Evolutionary conservation across 2,329 filamentous ascomycete species (phyloP), one percentile per base, ranked within the genome.

Genomic region (Trichoderma endophyticum): DNA sequence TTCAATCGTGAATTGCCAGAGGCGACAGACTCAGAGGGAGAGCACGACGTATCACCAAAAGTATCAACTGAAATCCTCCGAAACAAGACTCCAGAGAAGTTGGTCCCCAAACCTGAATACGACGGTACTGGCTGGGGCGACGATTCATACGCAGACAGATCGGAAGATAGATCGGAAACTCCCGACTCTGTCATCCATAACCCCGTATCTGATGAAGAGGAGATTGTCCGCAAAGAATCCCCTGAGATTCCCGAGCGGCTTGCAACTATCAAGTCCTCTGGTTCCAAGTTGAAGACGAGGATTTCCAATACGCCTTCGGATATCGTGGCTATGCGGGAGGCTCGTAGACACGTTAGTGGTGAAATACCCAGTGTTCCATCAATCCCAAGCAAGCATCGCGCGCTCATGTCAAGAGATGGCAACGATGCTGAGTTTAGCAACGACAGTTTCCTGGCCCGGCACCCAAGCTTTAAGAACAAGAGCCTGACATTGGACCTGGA

Each of bases 111-210:
- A 81, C 89, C 85, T 32, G 88, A 89, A 72, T 91, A 92, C 78
- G 86, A 91, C 76, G 87, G 91, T 72, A 84, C 88, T 71, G 86
- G 89, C 67, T 88, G 89, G 87, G 87, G 88, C 9, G 85, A 88
- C 51, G 83, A 86, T 26, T 86, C 84, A 70, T 85, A 87, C 1
- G 43, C n/a, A 48, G 83, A 39, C 12, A 39, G 36, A 39, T 39
- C 36, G 36, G 36, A 88, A 1, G 90, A 88, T 1, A 90, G 88
- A 62, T 89, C 90, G 11, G 88, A 90, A 39, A 97, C 94, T 8
- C 95, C 95, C 15, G 93, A 94, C 64, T 98, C 95, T 7, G 95
- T 98, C 26, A 95, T 98, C 74, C 92, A 93, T 73, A 93, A 95
- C 77, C 89, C 90, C 2, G 81, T 93, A 62, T 81, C 83, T 3